These are phyloP conservation scores for Phoenix dactylifera DNA, from an alignment of 176 grass and related monocot species.

Conservation along the genomic window DNA sequence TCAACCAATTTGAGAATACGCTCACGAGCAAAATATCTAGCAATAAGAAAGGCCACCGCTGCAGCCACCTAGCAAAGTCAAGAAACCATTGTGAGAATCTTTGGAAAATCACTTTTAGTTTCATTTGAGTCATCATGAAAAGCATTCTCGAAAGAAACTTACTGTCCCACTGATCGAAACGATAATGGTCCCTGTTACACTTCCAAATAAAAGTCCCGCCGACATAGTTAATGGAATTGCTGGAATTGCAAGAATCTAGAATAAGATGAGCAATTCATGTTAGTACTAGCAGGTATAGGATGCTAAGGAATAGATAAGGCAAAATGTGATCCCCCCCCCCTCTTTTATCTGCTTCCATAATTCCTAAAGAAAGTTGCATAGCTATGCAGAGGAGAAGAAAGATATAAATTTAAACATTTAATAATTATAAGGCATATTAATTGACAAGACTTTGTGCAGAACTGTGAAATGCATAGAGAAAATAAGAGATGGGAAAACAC, in stretches of 20 bases:
- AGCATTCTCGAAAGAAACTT: slow-evolving; percentile 27
- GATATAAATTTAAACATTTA: no score
- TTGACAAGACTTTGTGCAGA: no score
- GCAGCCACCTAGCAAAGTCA: slow-evolving; percentile 66
- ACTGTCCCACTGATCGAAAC: slow-evolving; percentile 94
- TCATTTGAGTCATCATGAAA: no score
- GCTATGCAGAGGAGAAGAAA: no score
- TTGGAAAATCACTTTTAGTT: no score
- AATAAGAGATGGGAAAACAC: no score
- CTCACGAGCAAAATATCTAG: slow-evolving; percentile 98
- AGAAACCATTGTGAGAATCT: slow-evolving; percentile 1
- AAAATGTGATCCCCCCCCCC: no score
- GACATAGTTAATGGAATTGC: slow-evolving; percentile 98
- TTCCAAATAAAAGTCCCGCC: slow-evolving; percentile 84
- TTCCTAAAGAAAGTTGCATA: no score
- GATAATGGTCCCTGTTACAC: slow-evolving; percentile 72
- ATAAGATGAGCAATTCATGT: background rate
- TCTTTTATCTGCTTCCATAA: no score
- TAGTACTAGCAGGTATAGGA: slow-evolving; percentile 1
- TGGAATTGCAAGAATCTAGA: slow-evolving; percentile 94
- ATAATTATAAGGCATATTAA: no score
- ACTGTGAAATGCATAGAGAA: no score
- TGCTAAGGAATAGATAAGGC: background rate
- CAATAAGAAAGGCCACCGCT: slow-evolving; percentile 78
- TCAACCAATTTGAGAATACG: slow-evolving; percentile 94